These are phyloP conservation scores for Fraxinus americana DNA, from an alignment of 257 asterid species.

Conservation along the genomic window DNA sequence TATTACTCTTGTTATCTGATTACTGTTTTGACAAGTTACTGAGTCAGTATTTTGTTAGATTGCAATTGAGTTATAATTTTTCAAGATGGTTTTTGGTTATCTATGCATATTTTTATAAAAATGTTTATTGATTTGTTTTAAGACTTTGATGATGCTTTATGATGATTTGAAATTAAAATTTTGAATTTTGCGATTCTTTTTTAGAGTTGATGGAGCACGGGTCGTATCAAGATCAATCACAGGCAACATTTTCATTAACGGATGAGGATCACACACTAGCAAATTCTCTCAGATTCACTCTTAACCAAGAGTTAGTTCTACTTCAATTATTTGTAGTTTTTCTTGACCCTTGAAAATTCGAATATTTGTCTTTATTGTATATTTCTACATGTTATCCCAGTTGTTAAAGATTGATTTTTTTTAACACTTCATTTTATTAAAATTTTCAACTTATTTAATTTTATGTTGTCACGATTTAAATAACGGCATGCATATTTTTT, in stretches of 20 bases:
- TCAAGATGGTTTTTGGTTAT: not conserved
- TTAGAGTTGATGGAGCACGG: constrained; percentile 71
- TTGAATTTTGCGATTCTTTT: not conserved
- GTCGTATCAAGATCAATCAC: constrained; percentile 58
- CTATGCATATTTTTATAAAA: not conserved
- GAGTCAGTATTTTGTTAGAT: too few species aligned
- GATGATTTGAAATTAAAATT: not conserved
- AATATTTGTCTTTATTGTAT: not conserved
- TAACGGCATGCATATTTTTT: not conserved
- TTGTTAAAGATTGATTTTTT: not conserved
- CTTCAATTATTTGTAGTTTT: not conserved
- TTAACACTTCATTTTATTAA: not conserved
- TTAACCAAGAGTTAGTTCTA: constrained; percentile 82
- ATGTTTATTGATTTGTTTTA: not conserved
- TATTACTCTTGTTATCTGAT: not conserved
- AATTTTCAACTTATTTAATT: not conserved
- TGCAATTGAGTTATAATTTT: not conserved
- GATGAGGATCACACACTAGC: constrained; percentile 94
- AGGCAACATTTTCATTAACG: constrained; percentile 72
- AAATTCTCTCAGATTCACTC: constrained; percentile 69
- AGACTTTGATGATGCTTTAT: not conserved
- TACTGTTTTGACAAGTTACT: not conserved
- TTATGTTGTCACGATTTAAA: not conserved
- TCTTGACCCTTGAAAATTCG: not conserved
- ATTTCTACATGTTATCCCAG: not conserved